Conservation (phyloP, 257 asterid genomes). For the Primulina huaijiensis region DNA sequence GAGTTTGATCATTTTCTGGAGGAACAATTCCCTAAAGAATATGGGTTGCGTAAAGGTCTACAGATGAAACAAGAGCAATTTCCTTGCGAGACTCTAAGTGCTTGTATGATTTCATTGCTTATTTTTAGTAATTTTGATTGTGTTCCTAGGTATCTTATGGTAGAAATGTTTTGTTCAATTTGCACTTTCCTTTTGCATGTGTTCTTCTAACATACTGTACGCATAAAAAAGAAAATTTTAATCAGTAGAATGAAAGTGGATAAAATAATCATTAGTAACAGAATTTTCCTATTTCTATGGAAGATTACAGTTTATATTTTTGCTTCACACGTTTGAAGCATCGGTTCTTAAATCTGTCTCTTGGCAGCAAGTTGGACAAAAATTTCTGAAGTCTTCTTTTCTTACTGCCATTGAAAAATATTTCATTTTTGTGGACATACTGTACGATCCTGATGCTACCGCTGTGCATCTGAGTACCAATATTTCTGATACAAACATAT, state of each 20-base stretch:
- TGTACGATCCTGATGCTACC: constrained; percentile 6
- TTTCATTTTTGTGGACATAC: constrained; percentile 9
- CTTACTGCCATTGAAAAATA: background rate
- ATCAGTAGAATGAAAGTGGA: background rate
- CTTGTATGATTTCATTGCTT: constrained; percentile 21
- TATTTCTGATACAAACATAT: constrained; percentile 16
- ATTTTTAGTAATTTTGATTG: constrained; percentile 1
- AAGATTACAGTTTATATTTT: background rate
- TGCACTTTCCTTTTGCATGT: background rate
- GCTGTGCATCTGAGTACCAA: background rate
- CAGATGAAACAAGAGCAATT: constrained; percentile 32
- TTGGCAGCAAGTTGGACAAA: background rate
- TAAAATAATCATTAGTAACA: background rate
- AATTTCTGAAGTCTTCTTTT: background rate
- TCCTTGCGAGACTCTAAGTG: constrained; percentile 17
- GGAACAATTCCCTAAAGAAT: constrained; percentile 42
- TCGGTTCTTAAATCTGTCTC: background rate
- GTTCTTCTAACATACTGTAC: background rate
- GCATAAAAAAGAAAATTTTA: no score
- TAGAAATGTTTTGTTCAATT: background rate
- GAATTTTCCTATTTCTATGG: background rate
- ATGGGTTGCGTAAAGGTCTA: constrained; percentile 32
- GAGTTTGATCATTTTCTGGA: constrained; percentile 48
- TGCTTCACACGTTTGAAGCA: background rate
- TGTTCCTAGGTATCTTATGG: background rate